A percentile compares a stretch with the other conserved stretches of the same genome.
These are phyloP conservation scores for Ceratocystis destructans DNA, from an alignment of 2,329 filamentous ascomycete genomes.

Conservation along the genomic window DNA sequence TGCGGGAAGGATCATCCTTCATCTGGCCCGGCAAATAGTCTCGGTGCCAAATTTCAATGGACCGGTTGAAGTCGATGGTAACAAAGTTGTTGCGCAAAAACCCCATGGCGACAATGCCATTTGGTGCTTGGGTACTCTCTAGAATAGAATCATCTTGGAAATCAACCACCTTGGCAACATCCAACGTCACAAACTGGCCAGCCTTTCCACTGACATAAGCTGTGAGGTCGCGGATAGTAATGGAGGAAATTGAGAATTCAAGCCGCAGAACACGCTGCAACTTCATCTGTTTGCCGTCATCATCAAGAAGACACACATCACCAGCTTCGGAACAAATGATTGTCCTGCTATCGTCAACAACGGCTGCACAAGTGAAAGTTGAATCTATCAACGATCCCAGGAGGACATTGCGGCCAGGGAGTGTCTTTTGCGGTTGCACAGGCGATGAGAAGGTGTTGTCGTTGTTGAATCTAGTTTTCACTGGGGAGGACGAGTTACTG, in stretches of 20 bases:
- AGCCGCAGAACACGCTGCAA: slow-evolving; percentile 52
- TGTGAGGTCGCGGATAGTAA: slow-evolving; percentile 44
- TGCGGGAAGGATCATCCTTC: slow-evolving; percentile 30
- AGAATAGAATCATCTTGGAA: slow-evolving; percentile 30
- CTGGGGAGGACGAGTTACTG: slow-evolving; percentile 41
- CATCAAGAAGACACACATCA: slow-evolving; percentile 77
- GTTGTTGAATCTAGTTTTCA: slow-evolving; percentile 42
- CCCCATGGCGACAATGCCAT: slow-evolving; percentile 51
- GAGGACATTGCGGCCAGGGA: slow-evolving; percentile 77
- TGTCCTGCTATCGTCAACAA: slow-evolving; percentile 58
- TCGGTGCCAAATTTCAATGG: slow-evolving; percentile 53
- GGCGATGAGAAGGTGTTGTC: slow-evolving; percentile 23
- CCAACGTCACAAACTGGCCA: slow-evolving; percentile 42
- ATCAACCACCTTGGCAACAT: slow-evolving; percentile 37
- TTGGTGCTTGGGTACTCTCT: slow-evolving; percentile 28
- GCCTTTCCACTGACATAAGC: slow-evolving; percentile 58
- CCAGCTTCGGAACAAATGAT: slow-evolving; percentile 79
- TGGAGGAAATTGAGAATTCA: slow-evolving; percentile 54
- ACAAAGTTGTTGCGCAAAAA: slow-evolving; percentile 54
- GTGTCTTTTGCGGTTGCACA: slow-evolving; percentile 39
- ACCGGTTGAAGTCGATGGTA: slow-evolving; percentile 60
- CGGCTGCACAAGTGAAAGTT: slow-evolving; percentile 65
- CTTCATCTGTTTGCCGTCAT: slow-evolving; percentile 57
- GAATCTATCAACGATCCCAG: slow-evolving; percentile 69
- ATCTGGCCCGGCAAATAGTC: slow-evolving; percentile 32